phyloP scores from a whole-genome alignment of 192 early-diverging fungal species.

The Entomortierella chlamydospora region DNA sequence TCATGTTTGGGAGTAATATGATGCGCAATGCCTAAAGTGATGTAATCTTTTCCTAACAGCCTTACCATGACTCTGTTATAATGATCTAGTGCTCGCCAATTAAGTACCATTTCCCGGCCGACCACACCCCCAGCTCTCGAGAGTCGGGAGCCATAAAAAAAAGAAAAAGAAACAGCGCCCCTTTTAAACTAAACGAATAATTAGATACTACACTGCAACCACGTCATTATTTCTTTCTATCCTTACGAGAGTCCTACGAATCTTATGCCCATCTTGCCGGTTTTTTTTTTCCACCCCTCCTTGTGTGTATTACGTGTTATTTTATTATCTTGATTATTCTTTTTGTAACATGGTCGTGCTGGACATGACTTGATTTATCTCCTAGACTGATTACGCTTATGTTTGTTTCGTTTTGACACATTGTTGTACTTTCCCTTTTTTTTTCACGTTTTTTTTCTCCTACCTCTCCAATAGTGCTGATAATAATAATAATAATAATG shows the following conservation, averaged over 20 bases:
- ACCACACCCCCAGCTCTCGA: neutral
- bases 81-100: neutral
- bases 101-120: neutral
- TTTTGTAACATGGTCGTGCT: neutral
- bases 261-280: neutral
- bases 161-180: neutral
- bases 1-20: no score
- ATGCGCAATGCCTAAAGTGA: no score
- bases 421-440: slow-evolving; percentile 3
- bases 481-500: no score
- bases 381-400: slow-evolving; percentile 1
- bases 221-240: no score
- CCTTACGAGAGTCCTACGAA: no score
- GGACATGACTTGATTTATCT: slow-evolving; percentile 6
- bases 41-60: no score
- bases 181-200: neutral
- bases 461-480: neutral
- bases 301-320: neutral
- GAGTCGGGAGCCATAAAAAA: neutral
- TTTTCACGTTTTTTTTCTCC: neutral
- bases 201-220: neutral
- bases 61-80: no score
- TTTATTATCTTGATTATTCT: neutral
- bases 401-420: neutral
- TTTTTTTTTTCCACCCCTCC: neutral